phyloP scores from a whole-genome alignment of 352 stramenopile genomes.

The Phytophthora vignae region DNA sequence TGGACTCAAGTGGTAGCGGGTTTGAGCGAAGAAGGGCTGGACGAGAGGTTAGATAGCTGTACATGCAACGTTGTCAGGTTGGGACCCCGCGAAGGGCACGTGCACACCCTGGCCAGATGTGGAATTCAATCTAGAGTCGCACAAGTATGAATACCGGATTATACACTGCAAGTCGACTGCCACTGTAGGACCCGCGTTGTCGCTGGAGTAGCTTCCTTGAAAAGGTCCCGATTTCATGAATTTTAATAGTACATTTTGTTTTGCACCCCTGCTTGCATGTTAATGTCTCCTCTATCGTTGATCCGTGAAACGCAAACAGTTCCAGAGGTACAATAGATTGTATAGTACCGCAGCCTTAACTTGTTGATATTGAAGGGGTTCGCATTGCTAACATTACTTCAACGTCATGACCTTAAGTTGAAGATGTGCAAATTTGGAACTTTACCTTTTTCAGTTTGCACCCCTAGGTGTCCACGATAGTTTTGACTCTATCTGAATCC shows the following conservation, averaged over 20 bases:
- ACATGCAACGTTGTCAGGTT: not conserved
- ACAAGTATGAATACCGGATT: not conserved
- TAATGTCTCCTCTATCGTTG: too few relatives aligned
- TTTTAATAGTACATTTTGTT: too few relatives aligned
- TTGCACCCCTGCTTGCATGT: too few relatives aligned
- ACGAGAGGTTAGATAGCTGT: not conserved
- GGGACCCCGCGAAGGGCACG: too few relatives aligned
- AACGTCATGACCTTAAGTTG: not conserved
- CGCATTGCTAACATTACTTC: too few relatives aligned
- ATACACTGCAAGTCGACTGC: not conserved
- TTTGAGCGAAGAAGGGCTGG: not conserved
- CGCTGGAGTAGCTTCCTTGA: too few relatives aligned
- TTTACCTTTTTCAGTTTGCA: not conserved
- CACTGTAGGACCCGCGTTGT: too few relatives aligned
- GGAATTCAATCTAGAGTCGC: not conserved
- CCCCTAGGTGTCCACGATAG: not conserved
- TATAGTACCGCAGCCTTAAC: too few relatives aligned
- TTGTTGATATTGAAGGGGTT: not conserved
- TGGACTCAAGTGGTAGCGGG: not conserved
- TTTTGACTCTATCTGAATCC: not conserved
- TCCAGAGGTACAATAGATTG: too few relatives aligned
- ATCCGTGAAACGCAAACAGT: too few relatives aligned
- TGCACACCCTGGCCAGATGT: too few relatives aligned
- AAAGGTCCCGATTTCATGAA: not conserved
- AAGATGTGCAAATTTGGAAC: not conserved